A percentile compares a stretch with the other conserved stretches of the same genome.
Conservation (phyloP, 129 eudicot genomes). For the Smallanthus sonchifolius region DNA sequence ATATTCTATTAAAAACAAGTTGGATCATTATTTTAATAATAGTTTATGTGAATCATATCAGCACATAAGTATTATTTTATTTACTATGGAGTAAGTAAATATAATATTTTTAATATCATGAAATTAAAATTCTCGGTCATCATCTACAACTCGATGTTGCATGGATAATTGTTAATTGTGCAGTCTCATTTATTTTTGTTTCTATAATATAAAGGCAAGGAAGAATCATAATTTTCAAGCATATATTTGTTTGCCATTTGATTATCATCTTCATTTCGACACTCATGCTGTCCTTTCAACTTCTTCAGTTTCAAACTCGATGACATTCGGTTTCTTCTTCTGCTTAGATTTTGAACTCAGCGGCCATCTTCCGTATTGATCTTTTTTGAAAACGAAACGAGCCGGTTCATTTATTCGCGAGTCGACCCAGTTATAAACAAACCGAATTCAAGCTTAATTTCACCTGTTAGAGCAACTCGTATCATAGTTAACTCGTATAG, state of each 20-base stretch:
- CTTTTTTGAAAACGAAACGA: too few species aligned
- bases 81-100: background rate
- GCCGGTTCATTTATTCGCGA: too few species aligned
- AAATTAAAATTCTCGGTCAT: background rate
- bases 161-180: background rate
- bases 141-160: background rate
- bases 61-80: background rate
- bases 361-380: too few species aligned
- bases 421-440: too few species aligned
- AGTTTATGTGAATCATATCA: background rate
- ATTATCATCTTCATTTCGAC: background rate
- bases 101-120: background rate
- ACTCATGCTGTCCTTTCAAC: too few species aligned
- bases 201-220: constrained; percentile 23
- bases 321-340: too few species aligned
- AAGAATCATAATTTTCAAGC: constrained; percentile 23
- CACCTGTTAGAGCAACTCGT: too few species aligned
- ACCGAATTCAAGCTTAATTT: too few species aligned
- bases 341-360: too few species aligned
- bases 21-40: background rate
- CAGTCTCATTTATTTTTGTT: background rate
- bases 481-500: too few species aligned
- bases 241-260: background rate
- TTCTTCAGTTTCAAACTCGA: too few species aligned
- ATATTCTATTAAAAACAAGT: background rate